Conservation (phyloP, 2,329 filamentous ascomycete species). For the Fusarium clavum region DNA sequence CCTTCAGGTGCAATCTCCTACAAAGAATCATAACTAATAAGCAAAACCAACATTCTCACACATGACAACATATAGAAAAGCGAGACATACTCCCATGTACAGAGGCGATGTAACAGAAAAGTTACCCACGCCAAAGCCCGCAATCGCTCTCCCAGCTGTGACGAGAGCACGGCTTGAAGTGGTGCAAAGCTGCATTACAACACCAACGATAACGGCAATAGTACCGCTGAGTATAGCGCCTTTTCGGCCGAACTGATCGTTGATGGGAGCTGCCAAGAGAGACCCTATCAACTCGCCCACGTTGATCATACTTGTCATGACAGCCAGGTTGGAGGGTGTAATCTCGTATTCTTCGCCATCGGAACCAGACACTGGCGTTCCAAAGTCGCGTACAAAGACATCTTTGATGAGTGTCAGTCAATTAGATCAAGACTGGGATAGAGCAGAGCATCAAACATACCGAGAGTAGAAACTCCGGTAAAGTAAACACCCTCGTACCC, state of each 20-base stretch:
- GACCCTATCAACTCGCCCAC: constrained; percentile 54
- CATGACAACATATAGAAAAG: neutral
- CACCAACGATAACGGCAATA: constrained; percentile 45
- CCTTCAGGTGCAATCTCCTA: constrained; percentile 49
- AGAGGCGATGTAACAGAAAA: constrained; percentile 54
- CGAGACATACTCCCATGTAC: constrained; percentile 50
- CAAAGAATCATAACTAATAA: neutral
- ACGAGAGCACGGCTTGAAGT: constrained; percentile 40
- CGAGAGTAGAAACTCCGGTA: constrained; percentile 50
- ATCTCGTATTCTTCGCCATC: constrained; percentile 44
- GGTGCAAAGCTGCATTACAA: constrained; percentile 42
- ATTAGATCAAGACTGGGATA: neutral
- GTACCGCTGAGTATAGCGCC: constrained; percentile 47
- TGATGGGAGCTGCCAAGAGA: constrained; percentile 52
- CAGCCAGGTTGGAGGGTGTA: constrained; percentile 35
- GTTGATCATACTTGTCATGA: constrained; percentile 55
- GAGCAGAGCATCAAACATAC: constrained; percentile 28
- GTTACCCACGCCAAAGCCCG: constrained; percentile 49
- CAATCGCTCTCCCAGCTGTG: constrained; percentile 42
- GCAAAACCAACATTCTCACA: neutral
- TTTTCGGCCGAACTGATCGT: constrained; percentile 51
- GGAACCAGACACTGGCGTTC: constrained; percentile 24
- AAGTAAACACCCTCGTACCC: constrained; percentile 54
- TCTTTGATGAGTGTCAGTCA: constrained; percentile 33
- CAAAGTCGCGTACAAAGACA: constrained; percentile 52